These are phyloP conservation scores for Stagonosporopsis tanaceti DNA, from an alignment of 2,329 filamentous ascomycete genomes.

Conservation along the genomic window DNA sequence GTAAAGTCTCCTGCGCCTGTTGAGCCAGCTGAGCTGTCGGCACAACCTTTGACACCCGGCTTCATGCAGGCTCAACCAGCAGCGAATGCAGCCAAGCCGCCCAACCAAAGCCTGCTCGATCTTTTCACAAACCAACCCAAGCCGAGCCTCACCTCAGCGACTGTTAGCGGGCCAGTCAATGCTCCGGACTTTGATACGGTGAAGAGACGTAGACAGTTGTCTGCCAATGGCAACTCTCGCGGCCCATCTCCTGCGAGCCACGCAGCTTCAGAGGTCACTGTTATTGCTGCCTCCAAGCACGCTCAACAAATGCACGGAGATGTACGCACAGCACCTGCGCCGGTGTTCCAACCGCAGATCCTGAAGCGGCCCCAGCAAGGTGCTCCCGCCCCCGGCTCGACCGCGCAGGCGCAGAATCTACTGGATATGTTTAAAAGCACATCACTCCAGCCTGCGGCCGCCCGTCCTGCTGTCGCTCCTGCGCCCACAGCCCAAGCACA, in stretches of 20 bases:
- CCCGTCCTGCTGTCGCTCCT: neutral
- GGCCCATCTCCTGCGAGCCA: conserved; percentile 39
- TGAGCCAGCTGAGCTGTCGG: conserved; percentile 57
- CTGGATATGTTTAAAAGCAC: conserved; percentile 28
- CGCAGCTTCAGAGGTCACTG: conserved; percentile 16
- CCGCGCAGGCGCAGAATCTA: conserved; percentile 31
- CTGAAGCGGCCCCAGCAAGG: conserved; percentile 44
- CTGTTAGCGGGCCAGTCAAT: conserved; percentile 53
- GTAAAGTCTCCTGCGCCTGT: conserved; percentile 32
- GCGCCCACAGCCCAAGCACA: conserved; percentile 29
- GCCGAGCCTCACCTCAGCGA: conserved; percentile 48
- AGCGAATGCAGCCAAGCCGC: conserved; percentile 23
- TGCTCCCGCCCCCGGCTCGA: conserved; percentile 24
- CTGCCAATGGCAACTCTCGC: conserved; percentile 34
- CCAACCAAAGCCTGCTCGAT: conserved; percentile 31
- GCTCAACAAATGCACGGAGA: conserved; percentile 17
- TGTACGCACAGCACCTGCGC: conserved; percentile 17
- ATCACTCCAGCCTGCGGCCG: conserved; percentile 17
- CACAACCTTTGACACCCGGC: conserved; percentile 52
- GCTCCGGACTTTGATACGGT: conserved; percentile 52
- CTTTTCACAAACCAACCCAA: conserved; percentile 31
- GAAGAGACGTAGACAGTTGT: conserved; percentile 39
- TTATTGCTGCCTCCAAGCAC: conserved; percentile 14
- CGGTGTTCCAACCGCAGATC: conserved; percentile 47
- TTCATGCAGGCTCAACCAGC: conserved; percentile 32